Percentiles rank a stretch among this genome's conserved stretches.
These are phyloP conservation scores for Boletus barrowsii DNA, from an alignment of 768 basidiomycete genomes.

Conservation along the genomic window DNA sequence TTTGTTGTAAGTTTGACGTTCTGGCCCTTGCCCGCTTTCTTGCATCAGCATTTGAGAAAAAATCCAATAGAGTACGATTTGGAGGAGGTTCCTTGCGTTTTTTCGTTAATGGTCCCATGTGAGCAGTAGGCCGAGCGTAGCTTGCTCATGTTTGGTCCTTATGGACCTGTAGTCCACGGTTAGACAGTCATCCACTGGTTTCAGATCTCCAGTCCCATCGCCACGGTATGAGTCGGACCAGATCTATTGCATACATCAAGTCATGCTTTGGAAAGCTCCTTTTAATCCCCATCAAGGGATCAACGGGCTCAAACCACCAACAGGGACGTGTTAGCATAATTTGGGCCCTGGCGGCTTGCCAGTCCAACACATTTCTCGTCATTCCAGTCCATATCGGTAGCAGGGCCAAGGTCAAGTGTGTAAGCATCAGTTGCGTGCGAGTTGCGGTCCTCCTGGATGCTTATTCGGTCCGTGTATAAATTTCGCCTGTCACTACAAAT, in stretches of 20 bases:
- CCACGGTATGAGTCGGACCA: too few species aligned
- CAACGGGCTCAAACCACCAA: background rate
- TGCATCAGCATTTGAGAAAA: conserved; percentile 36
- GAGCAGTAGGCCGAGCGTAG: too few species aligned
- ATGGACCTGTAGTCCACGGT: too few species aligned
- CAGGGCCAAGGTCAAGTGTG: background rate
- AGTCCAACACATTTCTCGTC: background rate
- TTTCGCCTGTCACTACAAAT: background rate
- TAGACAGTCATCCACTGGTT: too few species aligned
- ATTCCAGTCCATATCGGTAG: too few species aligned
- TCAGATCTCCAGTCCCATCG: too few species aligned
- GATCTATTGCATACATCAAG: too few species aligned
- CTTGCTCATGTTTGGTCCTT: too few species aligned
- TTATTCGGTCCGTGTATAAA: background rate
- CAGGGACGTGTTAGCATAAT: too few species aligned
- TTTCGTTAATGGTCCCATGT: conserved; percentile 38
- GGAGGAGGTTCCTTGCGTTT: conserved; percentile 33
- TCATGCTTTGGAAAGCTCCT: too few species aligned
- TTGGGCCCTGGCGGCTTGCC: too few species aligned
- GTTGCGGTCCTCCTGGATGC: background rate
- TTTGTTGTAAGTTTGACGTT: background rate
- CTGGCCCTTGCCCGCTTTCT: conserved; percentile 19
- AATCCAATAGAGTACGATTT: conserved; percentile 44
- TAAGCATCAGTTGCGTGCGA: background rate
- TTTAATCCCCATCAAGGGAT: background rate